phyloP scores from a whole-genome alignment of 257 asterid genomes.

The Solanum okadae region DNA sequence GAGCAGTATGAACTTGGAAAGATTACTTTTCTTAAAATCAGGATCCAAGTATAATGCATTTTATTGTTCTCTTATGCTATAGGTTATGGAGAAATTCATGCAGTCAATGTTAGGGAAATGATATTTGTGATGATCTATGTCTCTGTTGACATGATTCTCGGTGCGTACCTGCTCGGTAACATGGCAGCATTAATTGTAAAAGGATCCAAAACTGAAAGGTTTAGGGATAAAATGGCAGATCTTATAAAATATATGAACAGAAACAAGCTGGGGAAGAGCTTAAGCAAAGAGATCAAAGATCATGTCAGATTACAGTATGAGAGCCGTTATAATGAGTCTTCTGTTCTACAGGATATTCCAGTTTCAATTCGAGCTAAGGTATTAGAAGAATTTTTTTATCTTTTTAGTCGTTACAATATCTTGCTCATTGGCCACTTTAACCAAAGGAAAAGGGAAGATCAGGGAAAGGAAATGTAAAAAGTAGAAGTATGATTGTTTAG shows the following conservation, averaged over 20 bases:
- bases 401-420: not conserved
- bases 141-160: constrained; percentile 73
- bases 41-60: not conserved
- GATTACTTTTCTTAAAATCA: not conserved
- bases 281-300: constrained; percentile 41
- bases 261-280: constrained; percentile 46
- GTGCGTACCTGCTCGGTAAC: constrained; percentile 73
- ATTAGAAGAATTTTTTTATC: not conserved
- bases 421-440: not conserved
- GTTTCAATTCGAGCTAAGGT: constrained; percentile 57
- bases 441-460: not conserved
- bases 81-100: constrained; percentile 78
- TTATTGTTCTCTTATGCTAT: not conserved
- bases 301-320: constrained; percentile 60
- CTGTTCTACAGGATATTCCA: constrained; percentile 59
- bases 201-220: constrained; percentile 69
- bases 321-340: constrained; percentile 30
- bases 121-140: constrained; percentile 66
- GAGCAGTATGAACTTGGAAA: not conserved
- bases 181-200: constrained; percentile 74
- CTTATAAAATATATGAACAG: constrained; percentile 44
- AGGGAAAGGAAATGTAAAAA: not conserved
- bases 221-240: constrained; percentile 59
- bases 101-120: constrained; percentile 63
- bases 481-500: not conserved